Evolutionary conservation across 2,329 filamentous ascomycete genomes (phyloP).

Genomic region (Monosporascus sp.): DNA sequence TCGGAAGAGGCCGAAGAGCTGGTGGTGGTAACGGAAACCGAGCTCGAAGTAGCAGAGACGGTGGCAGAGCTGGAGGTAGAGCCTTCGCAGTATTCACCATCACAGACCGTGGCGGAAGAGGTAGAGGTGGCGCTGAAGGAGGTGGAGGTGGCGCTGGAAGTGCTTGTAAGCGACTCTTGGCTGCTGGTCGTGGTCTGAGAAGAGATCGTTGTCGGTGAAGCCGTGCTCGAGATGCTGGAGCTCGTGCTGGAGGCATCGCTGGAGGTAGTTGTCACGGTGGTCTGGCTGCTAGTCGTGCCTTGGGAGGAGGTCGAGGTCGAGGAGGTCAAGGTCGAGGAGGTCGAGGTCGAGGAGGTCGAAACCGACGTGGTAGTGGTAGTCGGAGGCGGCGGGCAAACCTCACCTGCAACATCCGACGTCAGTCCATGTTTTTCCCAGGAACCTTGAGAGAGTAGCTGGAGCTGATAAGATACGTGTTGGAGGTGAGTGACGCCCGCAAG

Average conservation of each 20-base stretch:
- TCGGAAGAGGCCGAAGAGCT: background rate
- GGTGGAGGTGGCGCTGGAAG: slow-evolving; percentile 1
- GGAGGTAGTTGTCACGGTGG: background rate
- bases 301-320: background rate
- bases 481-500: no score
- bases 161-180: background rate
- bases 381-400: slow-evolving; percentile 9
- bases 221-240: no score
- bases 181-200: background rate
- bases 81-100: background rate
- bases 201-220: no score
- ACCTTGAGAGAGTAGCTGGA: no score
- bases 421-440: no score
- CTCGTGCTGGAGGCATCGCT: background rate
- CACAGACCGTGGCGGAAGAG: background rate
- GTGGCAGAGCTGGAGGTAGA: background rate
- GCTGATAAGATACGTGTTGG: no score
- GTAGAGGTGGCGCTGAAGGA: background rate
- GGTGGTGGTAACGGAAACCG: background rate
- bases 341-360: background rate
- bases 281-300: background rate
- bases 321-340: background rate
- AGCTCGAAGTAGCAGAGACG: background rate
- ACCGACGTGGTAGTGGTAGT: background rate
- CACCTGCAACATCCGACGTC: slow-evolving; percentile 6